phyloP scores from a whole-genome alignment of 169 alveolate species.

The Plasmodium falciparum region DNA sequence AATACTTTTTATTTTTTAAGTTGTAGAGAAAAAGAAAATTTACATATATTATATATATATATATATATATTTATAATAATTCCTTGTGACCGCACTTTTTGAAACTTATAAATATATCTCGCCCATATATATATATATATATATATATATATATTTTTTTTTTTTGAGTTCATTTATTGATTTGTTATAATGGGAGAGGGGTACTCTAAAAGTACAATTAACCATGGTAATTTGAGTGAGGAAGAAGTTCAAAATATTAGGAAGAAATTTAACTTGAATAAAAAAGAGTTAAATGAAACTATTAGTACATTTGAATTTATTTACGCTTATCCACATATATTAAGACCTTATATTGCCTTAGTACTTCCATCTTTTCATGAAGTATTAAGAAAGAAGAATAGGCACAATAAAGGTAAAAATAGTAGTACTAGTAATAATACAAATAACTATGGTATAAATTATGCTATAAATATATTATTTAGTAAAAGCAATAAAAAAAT shows the following conservation, averaged over 20 bases:
- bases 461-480: conserved; percentile 54
- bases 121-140: background rate
- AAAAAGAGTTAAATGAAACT: conserved; percentile 55
- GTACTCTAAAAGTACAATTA: conserved; percentile 41
- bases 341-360: conserved; percentile 71
- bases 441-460: conserved; percentile 55
- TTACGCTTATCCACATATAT: conserved; percentile 48
- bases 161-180: background rate
- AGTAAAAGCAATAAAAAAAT: conserved; percentile 49
- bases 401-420: background rate
- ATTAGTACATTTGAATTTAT: conserved; percentile 55
- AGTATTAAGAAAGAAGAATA: conserved; percentile 25
- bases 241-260: conserved; percentile 49
- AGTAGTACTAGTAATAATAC: no score
- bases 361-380: conserved; percentile 72
- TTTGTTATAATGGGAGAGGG: conserved; percentile 74
- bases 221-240: conserved; percentile 65
- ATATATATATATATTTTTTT: background rate
- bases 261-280: conserved; percentile 52
- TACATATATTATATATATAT: background rate
- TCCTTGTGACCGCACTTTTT: background rate
- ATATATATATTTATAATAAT: background rate
- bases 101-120: background rate
- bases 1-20: no score
- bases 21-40: background rate